Conservation (phyloP, 1,284 basidiomycete species). For the Apiotrichum siamense region DNA sequence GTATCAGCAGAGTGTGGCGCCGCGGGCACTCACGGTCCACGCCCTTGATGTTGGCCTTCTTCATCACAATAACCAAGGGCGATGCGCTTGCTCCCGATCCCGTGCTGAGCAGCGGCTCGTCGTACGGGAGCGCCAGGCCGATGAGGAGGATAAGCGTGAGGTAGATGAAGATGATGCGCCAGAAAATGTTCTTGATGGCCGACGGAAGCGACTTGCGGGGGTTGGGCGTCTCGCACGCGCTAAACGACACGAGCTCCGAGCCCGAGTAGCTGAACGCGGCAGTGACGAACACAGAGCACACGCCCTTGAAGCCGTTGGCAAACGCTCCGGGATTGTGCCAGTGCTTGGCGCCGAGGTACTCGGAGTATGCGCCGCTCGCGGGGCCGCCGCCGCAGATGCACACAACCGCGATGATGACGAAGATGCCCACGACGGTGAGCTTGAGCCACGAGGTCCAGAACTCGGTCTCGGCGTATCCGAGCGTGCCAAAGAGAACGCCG, state of each 20-base stretch:
- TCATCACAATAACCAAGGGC: slow-evolving; percentile 53
- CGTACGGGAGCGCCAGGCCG: slow-evolving; percentile 49
- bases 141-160: slow-evolving; percentile 51
- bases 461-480: slow-evolving; percentile 45
- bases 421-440: slow-evolving; percentile 44
- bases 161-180: slow-evolving; percentile 55
- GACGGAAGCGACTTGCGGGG: slow-evolving; percentile 17
- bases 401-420: slow-evolving; percentile 41
- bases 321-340: slow-evolving; percentile 46
- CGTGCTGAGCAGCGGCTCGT: slow-evolving; percentile 34
- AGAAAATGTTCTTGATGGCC: slow-evolving; percentile 47
- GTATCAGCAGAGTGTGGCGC: background rate
- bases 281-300: slow-evolving; percentile 33
- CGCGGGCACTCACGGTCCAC: slow-evolving; percentile 29
- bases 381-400: slow-evolving; percentile 43
- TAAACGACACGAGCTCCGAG: slow-evolving; percentile 10
- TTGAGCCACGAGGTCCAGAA: slow-evolving; percentile 47
- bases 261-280: slow-evolving; percentile 65
- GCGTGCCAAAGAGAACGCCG: slow-evolving; percentile 27
- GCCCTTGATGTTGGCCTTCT: slow-evolving; percentile 46
- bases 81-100: slow-evolving; percentile 49
- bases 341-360: slow-evolving; percentile 35
- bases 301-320: slow-evolving; percentile 50
- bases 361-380: slow-evolving; percentile 27
- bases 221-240: slow-evolving; percentile 30